Percentiles rank a stretch among this genome's conserved stretches.
phyloP scores from a whole-genome alignment of 163 green algal species.

The Picocystis sp. region DNA sequence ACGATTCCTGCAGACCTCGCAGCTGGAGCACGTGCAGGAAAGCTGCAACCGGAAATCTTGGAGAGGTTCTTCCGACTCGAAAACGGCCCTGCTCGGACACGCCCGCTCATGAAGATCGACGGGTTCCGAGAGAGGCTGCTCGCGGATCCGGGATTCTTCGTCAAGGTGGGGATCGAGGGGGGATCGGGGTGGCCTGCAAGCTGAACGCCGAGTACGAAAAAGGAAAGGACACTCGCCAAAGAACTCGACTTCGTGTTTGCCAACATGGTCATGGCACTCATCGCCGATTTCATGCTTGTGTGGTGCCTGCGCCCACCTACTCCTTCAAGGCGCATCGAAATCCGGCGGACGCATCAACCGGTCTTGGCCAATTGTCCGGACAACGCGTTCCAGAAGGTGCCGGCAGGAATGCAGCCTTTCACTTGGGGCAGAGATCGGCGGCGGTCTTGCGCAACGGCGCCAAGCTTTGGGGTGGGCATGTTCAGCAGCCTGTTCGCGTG shows the following conservation, averaged over 20 bases:
- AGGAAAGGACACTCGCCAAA: constrained; percentile 1
- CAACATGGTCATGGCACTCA: constrained; percentile 71
- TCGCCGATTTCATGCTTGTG: constrained; percentile 96
- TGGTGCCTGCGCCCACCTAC: constrained; percentile 88
- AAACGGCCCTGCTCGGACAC: constrained; percentile 21
- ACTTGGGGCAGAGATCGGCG: constrained; percentile 45
- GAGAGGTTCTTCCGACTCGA: constrained; percentile 54
- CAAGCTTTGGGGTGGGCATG: constrained; percentile 82
- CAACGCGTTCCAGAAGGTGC: constrained; percentile 89
- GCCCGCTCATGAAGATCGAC: constrained; percentile 32
- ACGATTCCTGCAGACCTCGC: constrained; percentile 34
- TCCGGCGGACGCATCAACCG: constrained; percentile 16
- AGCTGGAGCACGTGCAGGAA: constrained; percentile 20
- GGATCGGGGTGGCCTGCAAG: constrained; percentile 3
- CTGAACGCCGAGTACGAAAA: neutral
- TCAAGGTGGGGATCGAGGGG: constrained; percentile 37
- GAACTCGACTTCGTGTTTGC: constrained; percentile 11
- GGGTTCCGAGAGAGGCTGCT: constrained; percentile 85
- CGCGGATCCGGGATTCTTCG: constrained; percentile 74
- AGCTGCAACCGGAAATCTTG: constrained; percentile 31
- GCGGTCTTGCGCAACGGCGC: constrained; percentile 66
- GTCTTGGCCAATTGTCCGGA: constrained; percentile 75
- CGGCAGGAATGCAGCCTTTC: constrained; percentile 47
- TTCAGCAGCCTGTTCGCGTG: constrained; percentile 43
- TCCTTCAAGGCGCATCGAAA: constrained; percentile 13